Percentiles rank a stretch among this genome's conserved stretches.
Conservation (phyloP, 1,139 yeast species). For the Debaryomyces sp. region DNA sequence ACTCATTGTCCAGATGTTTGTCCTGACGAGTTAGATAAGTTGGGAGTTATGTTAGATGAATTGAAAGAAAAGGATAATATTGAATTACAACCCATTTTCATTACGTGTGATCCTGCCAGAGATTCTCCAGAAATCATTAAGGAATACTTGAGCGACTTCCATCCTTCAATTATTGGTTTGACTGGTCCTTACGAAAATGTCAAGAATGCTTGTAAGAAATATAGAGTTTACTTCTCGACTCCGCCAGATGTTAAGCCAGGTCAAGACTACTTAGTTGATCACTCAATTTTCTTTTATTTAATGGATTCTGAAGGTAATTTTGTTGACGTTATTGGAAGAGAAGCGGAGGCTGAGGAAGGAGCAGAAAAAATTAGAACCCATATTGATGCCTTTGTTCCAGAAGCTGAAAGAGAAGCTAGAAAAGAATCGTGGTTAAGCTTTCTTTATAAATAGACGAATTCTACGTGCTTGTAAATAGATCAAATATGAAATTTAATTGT, state of each 20-base stretch:
- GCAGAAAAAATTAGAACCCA: slow-evolving; percentile 78
- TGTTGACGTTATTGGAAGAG: slow-evolving; percentile 92
- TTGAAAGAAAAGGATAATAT: slow-evolving; percentile 58
- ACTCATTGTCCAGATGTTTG: slow-evolving; percentile 98
- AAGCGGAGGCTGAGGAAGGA: slow-evolving; percentile 78
- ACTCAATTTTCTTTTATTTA: slow-evolving; percentile 90
- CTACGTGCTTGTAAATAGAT: slow-evolving; percentile 8
- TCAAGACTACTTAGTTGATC: slow-evolving; percentile 95
- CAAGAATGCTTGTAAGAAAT: slow-evolving; percentile 81
- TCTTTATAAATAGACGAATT: slow-evolving; percentile 41
- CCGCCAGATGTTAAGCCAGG: slow-evolving; percentile 94
- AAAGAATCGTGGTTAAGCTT: slow-evolving; percentile 60
- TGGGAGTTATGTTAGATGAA: slow-evolving; percentile 74
- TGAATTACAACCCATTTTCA: slow-evolving; percentile 79
- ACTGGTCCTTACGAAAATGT: slow-evolving; percentile 89
- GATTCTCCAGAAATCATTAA: slow-evolving; percentile 84
- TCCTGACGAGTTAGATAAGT: slow-evolving; percentile 94
- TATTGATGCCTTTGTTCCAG: slow-evolving; percentile 75
- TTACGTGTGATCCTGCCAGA: slow-evolving; percentile 96
- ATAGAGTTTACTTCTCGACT: slow-evolving; percentile 92
- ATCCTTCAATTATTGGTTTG: slow-evolving; percentile 82
- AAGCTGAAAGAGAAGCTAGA: slow-evolving; percentile 60
- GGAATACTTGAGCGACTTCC: slow-evolving; percentile 83
- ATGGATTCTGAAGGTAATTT: slow-evolving; percentile 98
- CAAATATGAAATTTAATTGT: neutral